A percentile compares a stretch with the other conserved stretches of the same genome.
phyloP scores from a whole-genome alignment of 2,329 filamentous ascomycete species.

The Arthrobotrys entomopaga region DNA sequence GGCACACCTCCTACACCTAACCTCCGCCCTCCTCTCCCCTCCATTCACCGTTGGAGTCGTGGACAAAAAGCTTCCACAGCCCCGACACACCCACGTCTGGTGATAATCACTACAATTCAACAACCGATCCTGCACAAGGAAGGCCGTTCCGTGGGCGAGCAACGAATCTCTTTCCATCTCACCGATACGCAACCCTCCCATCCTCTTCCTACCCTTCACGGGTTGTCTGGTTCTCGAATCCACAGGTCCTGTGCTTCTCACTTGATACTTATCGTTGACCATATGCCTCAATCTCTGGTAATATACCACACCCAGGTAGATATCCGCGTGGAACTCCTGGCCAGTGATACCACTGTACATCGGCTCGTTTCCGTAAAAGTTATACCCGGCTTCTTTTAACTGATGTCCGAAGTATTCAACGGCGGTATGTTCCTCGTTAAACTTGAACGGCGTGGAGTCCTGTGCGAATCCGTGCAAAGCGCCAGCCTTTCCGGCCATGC shows the following conservation, averaged over 20 bases:
- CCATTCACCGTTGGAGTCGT: conserved; percentile 79
- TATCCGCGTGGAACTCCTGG: conserved; percentile 90
- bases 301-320: conserved; percentile 96
- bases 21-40: conserved; percentile 73
- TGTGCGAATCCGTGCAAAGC: conserved; percentile 95
- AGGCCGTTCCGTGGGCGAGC: conserved; percentile 92
- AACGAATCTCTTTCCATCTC: conserved; percentile 99
- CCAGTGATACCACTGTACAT: conserved; percentile 99
- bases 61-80: conserved; percentile 89
- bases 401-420: conserved; percentile 96
- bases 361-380: conserved; percentile 97
- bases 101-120: conserved; percentile 97
- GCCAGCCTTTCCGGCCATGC: conserved; percentile 91
- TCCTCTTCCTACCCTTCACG: conserved; percentile 90
- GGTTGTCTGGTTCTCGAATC: conserved; percentile 92
- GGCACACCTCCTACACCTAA: conserved; percentile 83
- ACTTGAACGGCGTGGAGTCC: conserved; percentile 94
- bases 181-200: conserved; percentile 97
- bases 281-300: conserved; percentile 98
- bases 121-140: conserved; percentile 91
- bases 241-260: conserved; percentile 92
- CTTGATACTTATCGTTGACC: conserved; percentile 99
- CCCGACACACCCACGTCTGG: conserved; percentile 86
- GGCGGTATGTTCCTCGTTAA: conserved; percentile 90
- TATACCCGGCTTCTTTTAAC: conserved; percentile 92